phyloP scores from a whole-genome alignment of 2,329 filamentous ascomycete species.

The Phialemoniopsis sp. region DNA sequence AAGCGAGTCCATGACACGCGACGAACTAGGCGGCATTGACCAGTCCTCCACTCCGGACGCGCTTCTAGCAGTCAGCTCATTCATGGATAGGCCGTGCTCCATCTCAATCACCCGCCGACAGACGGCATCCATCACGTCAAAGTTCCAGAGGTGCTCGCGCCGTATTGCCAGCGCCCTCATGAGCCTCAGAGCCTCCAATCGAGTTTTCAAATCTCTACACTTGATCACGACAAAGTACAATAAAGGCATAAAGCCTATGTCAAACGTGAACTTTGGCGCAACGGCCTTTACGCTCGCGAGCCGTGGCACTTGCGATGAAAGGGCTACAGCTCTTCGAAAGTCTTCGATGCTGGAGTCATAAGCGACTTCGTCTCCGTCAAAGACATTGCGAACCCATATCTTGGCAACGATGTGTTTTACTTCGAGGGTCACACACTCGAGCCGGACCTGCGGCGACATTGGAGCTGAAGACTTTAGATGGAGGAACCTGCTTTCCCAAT shows the following conservation, averaged over 20 bases:
- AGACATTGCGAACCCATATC: constrained; percentile 25
- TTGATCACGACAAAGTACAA: constrained; percentile 31
- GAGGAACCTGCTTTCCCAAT: no score
- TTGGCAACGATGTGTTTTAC: constrained; percentile 23
- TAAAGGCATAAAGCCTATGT: constrained; percentile 31
- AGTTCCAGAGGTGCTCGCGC: constrained; percentile 32
- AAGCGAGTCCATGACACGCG: no score
- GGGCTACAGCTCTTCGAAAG: constrained; percentile 23
- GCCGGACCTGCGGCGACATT: no score
- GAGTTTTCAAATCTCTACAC: constrained; percentile 29
- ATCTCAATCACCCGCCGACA: constrained; percentile 28
- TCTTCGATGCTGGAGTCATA: constrained; percentile 24
- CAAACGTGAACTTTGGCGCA: constrained; percentile 30
- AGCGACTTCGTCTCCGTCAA: constrained; percentile 22
- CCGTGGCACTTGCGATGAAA: constrained; percentile 7
- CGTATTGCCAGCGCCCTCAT: constrained; percentile 21
- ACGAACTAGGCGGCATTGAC: not conserved
- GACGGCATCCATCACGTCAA: constrained; percentile 20
- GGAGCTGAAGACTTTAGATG: no score
- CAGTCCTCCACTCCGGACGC: constrained; percentile 5
- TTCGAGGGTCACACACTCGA: constrained; percentile 12
- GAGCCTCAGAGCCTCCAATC: constrained; percentile 25
- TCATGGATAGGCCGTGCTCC: constrained; percentile 25
- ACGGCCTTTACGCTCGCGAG: no score
- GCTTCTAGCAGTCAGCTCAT: no score